Evolutionary conservation across 352 stramenopile species (phyloP).

Genomic region (Pythium apleroticum): DNA sequence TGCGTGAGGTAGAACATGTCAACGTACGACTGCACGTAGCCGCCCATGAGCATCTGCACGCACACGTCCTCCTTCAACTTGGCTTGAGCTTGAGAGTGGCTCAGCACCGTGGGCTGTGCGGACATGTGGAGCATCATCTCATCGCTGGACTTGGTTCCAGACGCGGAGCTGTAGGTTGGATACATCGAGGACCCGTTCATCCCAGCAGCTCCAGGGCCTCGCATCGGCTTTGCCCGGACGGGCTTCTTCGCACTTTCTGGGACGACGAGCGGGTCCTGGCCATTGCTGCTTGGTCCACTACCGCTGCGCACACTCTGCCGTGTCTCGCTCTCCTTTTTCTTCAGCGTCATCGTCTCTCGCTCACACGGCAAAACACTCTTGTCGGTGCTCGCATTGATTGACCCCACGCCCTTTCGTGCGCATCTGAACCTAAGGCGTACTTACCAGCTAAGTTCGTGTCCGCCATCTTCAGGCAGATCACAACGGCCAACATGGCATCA

Average conservation of each 20-base stretch:
- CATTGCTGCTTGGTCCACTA: background rate
- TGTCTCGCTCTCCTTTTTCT: slow-evolving; percentile 22
- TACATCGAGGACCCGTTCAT: background rate
- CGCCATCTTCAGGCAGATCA: slow-evolving; percentile 6
- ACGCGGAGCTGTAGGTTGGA: background rate
- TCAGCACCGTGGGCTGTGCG: slow-evolving; percentile 5
- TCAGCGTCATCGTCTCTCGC: slow-evolving; percentile 16
- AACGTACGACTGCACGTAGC: slow-evolving; percentile 93
- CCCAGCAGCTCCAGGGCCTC: slow-evolving; percentile 26
- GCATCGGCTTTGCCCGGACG: slow-evolving; percentile 63
- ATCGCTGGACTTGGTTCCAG: slow-evolving; percentile 14
- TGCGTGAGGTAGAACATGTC: slow-evolving; percentile 95
- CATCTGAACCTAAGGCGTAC: slow-evolving; percentile 9
- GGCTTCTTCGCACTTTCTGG: slow-evolving; percentile 46
- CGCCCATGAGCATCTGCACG: slow-evolving; percentile 83
- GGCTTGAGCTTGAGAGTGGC: slow-evolving; percentile 38
- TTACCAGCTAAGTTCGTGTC: slow-evolving; percentile 11
- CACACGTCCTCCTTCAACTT: slow-evolving; percentile 82
- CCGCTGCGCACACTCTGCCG: slow-evolving; percentile 6
- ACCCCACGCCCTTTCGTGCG: slow-evolving; percentile 21
- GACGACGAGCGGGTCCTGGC: slow-evolving; percentile 29
- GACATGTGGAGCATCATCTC: slow-evolving; percentile 17
- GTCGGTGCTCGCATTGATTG: background rate
- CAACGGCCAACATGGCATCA: slow-evolving; percentile 1
- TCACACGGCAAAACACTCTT: no score